A percentile compares a stretch with the other conserved stretches of the same genome.
Conservation (phyloP, 1,284 basidiomycete genomes). For the Thecaphora thlaspeos region DNA sequence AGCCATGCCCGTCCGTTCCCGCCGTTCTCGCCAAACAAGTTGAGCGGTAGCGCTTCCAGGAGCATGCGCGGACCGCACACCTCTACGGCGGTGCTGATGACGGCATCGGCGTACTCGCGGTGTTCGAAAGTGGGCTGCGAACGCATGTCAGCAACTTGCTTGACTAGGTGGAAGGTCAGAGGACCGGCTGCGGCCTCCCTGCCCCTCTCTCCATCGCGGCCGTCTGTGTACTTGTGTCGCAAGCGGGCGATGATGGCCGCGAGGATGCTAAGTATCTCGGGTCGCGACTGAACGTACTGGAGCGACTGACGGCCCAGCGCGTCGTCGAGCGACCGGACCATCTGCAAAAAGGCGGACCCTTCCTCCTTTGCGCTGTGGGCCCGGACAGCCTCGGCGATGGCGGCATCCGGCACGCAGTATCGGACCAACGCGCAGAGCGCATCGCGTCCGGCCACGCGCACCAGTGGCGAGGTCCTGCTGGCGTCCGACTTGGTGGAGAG, state of each 20-base stretch:
- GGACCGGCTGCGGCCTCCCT: constrained; percentile 63
- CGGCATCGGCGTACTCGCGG: constrained; percentile 81
- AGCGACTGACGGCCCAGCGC: constrained; percentile 51
- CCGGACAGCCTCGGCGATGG: constrained; percentile 32
- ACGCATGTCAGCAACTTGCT: constrained; percentile 73
- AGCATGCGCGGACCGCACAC: constrained; percentile 81
- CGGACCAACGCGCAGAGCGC: constrained; percentile 44
- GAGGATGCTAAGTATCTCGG: constrained; percentile 49
- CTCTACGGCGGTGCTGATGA: constrained; percentile 77
- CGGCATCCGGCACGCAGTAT: constrained; percentile 50
- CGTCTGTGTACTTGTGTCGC: constrained; percentile 38
- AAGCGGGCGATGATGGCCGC: constrained; percentile 44
- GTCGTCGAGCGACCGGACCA: constrained; percentile 44
- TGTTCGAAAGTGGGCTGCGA: constrained; percentile 80
- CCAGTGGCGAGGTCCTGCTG: constrained; percentile 37
- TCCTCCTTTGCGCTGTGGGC: constrained; percentile 25
- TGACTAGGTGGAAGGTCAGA: constrained; percentile 73
- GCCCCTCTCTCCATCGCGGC: constrained; percentile 60
- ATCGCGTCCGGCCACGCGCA: constrained; percentile 44
- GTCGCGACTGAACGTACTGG: constrained; percentile 45
- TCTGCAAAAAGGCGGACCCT: constrained; percentile 26
- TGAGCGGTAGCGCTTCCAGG: constrained; percentile 76
- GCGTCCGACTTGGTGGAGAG: constrained; percentile 50
- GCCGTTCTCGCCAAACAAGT: constrained; percentile 62
- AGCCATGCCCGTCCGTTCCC: constrained; percentile 80